Conservation (phyloP, 768 basidiomycete species). For the Lentinula sp. region DNA sequence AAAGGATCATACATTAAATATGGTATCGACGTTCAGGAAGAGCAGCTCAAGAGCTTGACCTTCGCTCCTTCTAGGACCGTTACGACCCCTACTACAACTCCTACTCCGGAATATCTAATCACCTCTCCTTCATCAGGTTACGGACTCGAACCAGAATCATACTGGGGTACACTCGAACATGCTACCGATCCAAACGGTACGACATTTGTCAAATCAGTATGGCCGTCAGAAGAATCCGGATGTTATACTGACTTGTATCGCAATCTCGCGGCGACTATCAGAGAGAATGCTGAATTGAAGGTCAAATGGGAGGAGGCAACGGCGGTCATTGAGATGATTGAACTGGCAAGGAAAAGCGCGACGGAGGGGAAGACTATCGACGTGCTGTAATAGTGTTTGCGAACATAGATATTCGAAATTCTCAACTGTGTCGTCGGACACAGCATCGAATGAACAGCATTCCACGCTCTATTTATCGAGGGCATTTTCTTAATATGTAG, state of each 20-base stretch:
- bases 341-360: slow-evolving; percentile 64
- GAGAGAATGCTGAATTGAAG: slow-evolving; percentile 41
- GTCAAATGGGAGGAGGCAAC: slow-evolving; percentile 75
- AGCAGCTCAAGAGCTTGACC: slow-evolving; percentile 54
- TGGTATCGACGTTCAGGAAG: slow-evolving; percentile 77
- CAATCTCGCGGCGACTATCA: slow-evolving; percentile 60
- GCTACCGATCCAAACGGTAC: slow-evolving; percentile 38
- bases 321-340: slow-evolving; percentile 69
- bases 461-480: no score
- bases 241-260: slow-evolving; percentile 56
- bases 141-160: slow-evolving; percentile 56
- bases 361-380: slow-evolving; percentile 42
- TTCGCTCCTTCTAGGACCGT: slow-evolving; percentile 38
- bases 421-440: no score
- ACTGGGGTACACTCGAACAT: slow-evolving; percentile 60
- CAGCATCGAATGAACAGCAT: no score
- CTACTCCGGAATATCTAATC: slow-evolving; percentile 30
- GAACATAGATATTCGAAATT: no score
- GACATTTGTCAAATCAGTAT: slow-evolving; percentile 35
- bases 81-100: slow-evolving; percentile 28
- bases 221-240: slow-evolving; percentile 57
- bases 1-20: slow-evolving; percentile 69
- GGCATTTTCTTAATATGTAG: no score
- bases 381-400: slow-evolving; percentile 16
- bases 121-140: slow-evolving; percentile 26